A percentile compares a stretch with the other conserved stretches of the same genome.
Evolutionary conservation across 495 filamentous ascomycete species (phyloP).

Genomic region (Aspergillus egyptiacus): DNA sequence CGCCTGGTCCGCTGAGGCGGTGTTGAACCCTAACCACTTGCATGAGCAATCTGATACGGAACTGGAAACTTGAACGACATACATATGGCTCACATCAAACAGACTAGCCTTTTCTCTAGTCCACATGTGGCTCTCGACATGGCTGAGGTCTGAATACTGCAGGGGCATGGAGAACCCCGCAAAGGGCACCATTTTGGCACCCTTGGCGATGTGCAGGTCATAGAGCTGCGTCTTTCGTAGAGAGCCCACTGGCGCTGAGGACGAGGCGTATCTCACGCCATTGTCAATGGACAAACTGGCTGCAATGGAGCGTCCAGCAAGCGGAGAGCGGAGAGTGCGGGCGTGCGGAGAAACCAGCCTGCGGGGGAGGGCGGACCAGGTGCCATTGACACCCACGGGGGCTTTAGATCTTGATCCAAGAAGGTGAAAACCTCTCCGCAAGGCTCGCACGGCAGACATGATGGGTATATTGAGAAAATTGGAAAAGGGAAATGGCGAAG

Average conservation of each 20-base stretch:
- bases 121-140: constrained; percentile 78
- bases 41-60: neutral
- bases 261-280: constrained; percentile 54
- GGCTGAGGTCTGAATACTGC: constrained; percentile 68
- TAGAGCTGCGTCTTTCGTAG: constrained; percentile 71
- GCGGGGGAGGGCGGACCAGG: constrained; percentile 26
- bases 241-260: constrained; percentile 39
- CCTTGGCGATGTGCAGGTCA: constrained; percentile 70
- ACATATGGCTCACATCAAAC: constrained; percentile 73
- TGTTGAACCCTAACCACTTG: constrained; percentile 54
- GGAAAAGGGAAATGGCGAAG: constrained; percentile 17
- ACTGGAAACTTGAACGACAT: constrained; percentile 17
- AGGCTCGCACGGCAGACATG: constrained; percentile 33
- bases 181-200: constrained; percentile 96
- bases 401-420: constrained; percentile 27
- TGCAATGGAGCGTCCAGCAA: constrained; percentile 12
- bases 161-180: constrained; percentile 92
- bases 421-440: constrained; percentile 31
- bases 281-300: constrained; percentile 15
- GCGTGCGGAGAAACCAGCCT: constrained; percentile 29
- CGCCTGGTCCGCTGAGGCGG: constrained; percentile 70
- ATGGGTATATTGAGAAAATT: constrained; percentile 19
- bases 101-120: constrained; percentile 80
- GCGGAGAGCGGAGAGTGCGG: constrained; percentile 24
- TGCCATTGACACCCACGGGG: constrained; percentile 37